Evolutionary conservation across 805 yeast genomes (phyloP).

Genomic region (Pichia sporocuriosa): DNA sequence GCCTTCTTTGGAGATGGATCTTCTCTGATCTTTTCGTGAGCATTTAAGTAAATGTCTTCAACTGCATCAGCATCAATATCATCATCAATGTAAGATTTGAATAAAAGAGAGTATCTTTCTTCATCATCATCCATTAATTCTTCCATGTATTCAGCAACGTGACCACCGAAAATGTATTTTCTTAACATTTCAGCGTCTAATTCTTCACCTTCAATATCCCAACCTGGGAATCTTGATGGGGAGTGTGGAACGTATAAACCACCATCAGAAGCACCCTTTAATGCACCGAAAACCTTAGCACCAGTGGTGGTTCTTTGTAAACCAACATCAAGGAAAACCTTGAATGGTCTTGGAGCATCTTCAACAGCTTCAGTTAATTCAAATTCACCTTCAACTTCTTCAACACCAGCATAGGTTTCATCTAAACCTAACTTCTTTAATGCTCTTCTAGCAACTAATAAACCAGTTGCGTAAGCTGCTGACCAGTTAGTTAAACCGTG

Average conservation of each 20-base stretch:
- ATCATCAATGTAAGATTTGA: conserved; percentile 94
- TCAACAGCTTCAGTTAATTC: conserved; percentile 98
- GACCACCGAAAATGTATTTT: conserved; percentile 99
- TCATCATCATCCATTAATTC: conserved; percentile 99
- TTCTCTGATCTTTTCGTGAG: conserved; percentile 93
- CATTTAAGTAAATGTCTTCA: conserved; percentile 92
- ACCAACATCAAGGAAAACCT: conserved; percentile 98
- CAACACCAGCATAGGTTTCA: conserved; percentile 97
- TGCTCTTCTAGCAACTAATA: conserved; percentile 98
- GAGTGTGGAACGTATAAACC: conserved; percentile 99
- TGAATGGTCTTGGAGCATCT: conserved; percentile 99
- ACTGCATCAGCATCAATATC: conserved; percentile 95
- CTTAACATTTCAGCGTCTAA: conserved; percentile 94
- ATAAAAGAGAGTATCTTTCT: conserved; percentile 95
- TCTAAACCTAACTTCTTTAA: conserved; percentile 96
- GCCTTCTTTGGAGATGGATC: conserved; percentile 90
- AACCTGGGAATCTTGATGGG: conserved; percentile 99
- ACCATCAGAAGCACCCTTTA: conserved; percentile 99
- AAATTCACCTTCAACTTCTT: conserved; percentile 99
- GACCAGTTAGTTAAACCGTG: conserved; percentile 99
- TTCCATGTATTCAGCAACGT: conserved; percentile 99
- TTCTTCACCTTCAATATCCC: conserved; percentile 98
- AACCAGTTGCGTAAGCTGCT: conserved; percentile 99
- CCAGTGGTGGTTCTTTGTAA: conserved; percentile 99
- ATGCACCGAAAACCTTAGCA: conserved; percentile 98